Base-by-base conservation (phyloP, 2,329 filamentous ascomycete genomes). In the Ophiostoma himal-ulmi region DNA sequence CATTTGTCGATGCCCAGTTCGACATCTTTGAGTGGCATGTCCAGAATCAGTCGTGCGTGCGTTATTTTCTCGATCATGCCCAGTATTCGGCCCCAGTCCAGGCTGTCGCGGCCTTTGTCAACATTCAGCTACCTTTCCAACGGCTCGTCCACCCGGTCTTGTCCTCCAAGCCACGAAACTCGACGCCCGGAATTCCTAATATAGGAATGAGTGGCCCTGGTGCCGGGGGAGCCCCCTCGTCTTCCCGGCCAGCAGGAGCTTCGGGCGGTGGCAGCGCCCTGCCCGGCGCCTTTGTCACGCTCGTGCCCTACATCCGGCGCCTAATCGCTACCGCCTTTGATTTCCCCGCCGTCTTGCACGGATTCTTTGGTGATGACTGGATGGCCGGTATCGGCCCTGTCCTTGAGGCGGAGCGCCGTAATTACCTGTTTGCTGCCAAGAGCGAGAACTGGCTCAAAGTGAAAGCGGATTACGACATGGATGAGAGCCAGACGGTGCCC, bases 321-420 rank as follows among this genome's bases (percentile, higher is more conserved):
- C 85, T 98, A 1, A 89, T 98, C 66, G 92, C 92, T 20, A 98
- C 94, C 0, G 94, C 94, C 1, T 95, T 96, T 82, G 95, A 98
- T 78, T 89, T 89, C 57, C 89, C 91, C 0, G 89, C 89, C 0
- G 89, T 98, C n/a, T 82, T 99, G 72, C 92, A 97, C 77, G 93
- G 93, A 13, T 97, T 97, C 82, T 99, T 98, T 76, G 95, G 95
- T n/a, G 92, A 97, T 74, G 91, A 96, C 77, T 99, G 94, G 92
- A 80, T 83, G 44, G 83, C 86, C 26, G 95, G 95, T 1, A 85
- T 98, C 67, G 91, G 93, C 0, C 88, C 89, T 13, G 83, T 97
- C 71, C 91, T 96, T 77, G 92, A 97, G 78, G 89, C 91, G 74
- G 95, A 99, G 80, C 87, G 95, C 68, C 87, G 93, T 70, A 99